Conservation (phyloP, 1,284 basidiomycete genomes). For the Meira nashicola region DNA sequence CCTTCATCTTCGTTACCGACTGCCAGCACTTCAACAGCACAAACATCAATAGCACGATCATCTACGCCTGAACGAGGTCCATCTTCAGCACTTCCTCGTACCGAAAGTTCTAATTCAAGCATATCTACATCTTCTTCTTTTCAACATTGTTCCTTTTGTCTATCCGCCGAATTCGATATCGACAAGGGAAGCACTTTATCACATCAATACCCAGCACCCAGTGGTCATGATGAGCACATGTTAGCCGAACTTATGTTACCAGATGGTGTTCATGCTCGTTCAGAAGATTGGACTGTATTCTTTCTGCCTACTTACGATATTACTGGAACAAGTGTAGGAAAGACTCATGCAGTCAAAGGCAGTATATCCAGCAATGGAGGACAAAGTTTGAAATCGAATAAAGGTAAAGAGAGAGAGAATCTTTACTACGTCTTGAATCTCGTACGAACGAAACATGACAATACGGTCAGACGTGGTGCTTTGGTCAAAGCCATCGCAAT, state of each 20-base stretch:
- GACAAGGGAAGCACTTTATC: constrained; percentile 43
- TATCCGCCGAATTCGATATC: constrained; percentile 49
- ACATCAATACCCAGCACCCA: constrained; percentile 34
- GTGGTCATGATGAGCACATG: constrained; percentile 36
- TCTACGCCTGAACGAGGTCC: too few species aligned
- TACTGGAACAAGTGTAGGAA: neutral
- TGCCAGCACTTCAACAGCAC: too few species aligned
- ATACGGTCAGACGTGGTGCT: constrained; percentile 78
- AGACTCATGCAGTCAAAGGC: neutral
- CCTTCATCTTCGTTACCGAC: too few species aligned
- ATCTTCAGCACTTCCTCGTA: too few species aligned
- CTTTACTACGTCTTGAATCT: constrained; percentile 78
- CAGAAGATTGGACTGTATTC: constrained; percentile 97
- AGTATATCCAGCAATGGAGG: neutral
- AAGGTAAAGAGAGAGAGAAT: constrained; percentile 13
- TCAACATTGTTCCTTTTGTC: constrained; percentile 36
- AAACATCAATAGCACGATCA: too few species aligned
- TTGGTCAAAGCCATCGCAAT: constrained; percentile 94
- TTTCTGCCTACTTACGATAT: constrained; percentile 61
- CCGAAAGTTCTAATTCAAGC: too few species aligned
- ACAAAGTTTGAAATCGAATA: constrained; percentile 3
- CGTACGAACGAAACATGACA: constrained; percentile 92
- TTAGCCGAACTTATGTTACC: constrained; percentile 97
- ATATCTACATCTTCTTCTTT: neutral
- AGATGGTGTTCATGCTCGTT: constrained; percentile 87